Evolutionary conservation across 345 rosid species (phyloP), one percentile per base, ranked within the genome.

Genomic region (Syzygium oleosum): DNA sequence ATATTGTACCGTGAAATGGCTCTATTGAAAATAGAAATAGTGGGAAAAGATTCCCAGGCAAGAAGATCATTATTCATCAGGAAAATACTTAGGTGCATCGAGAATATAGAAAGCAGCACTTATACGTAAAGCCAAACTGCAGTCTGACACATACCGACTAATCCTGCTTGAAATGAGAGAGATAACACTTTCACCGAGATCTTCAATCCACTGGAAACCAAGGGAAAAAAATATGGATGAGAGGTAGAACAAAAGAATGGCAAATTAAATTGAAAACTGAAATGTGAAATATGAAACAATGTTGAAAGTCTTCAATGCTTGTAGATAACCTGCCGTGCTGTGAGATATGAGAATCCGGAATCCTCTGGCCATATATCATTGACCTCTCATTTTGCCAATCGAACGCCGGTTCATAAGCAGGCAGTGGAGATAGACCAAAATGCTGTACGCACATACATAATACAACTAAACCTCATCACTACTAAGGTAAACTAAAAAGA

Each of bases 351-450:
- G 95, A 89, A 90, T 96, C 99, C 12, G 96, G 96, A 89, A 91
- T 94, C 92, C 99, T 95, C 91, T 96, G 99, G 56, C 99, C 99
- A 92, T 92, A 93, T 87, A 95, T 96, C 94, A 93, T 89, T 38
- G 95, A 93, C 91, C 99, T 95, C 93, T 98, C 99, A 91, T 92
- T 96, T 89, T 97, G 99, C 99, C 99, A 98, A 85, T 98, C 99
- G 90, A 96, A 98, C 88, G 99, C 98, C n/a, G 99, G 98, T 91
- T 98, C 99, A 87, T 98, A 98, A 52, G 99, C 96, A 91, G 99
- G 99, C 51, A 98, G 94, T 22, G 99, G 97, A 89, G 99, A 96
- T 84, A 87, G 94, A 77, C 99, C 98, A 92, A 96, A 94, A 91
- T 96, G 98, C 99, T 98, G 92, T 91, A 90, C 85, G 51, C 53